These are phyloP conservation scores for Diaporthe vexans DNA, from an alignment of 2,329 filamentous ascomycete genomes.

Conservation along the genomic window DNA sequence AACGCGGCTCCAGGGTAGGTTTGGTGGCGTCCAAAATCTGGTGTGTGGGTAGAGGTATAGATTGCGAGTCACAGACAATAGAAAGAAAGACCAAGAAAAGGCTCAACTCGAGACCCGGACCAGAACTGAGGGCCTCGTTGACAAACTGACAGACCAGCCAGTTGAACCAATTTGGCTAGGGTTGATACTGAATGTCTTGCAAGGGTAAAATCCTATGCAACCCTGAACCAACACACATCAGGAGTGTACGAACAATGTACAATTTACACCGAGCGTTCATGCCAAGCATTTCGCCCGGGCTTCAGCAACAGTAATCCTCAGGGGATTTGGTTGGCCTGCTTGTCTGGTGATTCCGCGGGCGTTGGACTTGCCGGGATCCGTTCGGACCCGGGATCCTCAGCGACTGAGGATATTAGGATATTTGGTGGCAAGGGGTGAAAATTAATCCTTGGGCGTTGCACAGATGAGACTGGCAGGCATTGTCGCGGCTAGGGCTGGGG, in stretches of 20 bases:
- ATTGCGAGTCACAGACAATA: not conserved
- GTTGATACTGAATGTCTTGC: not conserved
- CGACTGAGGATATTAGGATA: too few species aligned
- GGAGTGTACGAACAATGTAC: not conserved
- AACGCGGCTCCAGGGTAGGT: not conserved
- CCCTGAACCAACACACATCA: not conserved
- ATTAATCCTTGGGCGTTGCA: too few species aligned
- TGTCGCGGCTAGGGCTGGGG: too few species aligned
- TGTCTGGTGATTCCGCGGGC: too few species aligned
- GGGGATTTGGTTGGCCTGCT: not conserved
- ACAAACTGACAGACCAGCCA: not conserved
- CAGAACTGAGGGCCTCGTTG: slow-evolving; percentile 1
- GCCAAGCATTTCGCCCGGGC: not conserved
- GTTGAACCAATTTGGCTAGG: not conserved
- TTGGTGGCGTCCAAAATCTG: not conserved
- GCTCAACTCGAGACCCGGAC: not conserved
- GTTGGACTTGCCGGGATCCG: too few species aligned
- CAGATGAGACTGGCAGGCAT: too few species aligned
- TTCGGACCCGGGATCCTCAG: too few species aligned
- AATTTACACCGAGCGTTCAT: not conserved
- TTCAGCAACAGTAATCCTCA: not conserved
- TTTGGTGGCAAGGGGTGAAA: too few species aligned
- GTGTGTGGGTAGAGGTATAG: not conserved
- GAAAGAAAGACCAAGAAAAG: not conserved
- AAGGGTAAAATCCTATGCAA: not conserved